Percentiles rank a stretch among this genome's conserved stretches.
phyloP scores from a whole-genome alignment of 495 filamentous ascomycete genomes.

The Lepidopterella palustris region DNA sequence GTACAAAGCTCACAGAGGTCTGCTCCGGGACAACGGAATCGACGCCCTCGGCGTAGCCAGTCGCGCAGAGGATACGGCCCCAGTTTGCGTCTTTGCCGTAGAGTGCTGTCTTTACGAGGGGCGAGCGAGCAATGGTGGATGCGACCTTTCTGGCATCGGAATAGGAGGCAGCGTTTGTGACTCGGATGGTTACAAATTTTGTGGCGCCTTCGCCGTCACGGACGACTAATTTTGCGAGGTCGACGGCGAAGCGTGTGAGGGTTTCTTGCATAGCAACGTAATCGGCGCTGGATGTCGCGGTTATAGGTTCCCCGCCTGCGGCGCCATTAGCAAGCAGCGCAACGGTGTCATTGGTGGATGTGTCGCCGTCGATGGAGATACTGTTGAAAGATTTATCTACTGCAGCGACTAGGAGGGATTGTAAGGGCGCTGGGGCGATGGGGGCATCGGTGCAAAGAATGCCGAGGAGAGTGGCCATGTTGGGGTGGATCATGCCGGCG shows the following conservation, averaged over 20 bases:
- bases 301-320: conserved; percentile 55
- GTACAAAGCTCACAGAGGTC: conserved; percentile 88
- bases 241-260: conserved; percentile 69
- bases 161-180: conserved; percentile 63
- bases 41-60: conserved; percentile 76
- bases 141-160: conserved; percentile 54
- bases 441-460: conserved; percentile 92
- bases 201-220: conserved; percentile 96
- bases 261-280: conserved; percentile 59
- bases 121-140: conserved; percentile 82
- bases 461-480: conserved; percentile 95
- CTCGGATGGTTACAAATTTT: conserved; percentile 93
- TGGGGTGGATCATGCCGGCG: conserved; percentile 98
- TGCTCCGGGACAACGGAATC: conserved; percentile 64
- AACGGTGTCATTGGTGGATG: conserved; percentile 93
- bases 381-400: conserved; percentile 89
- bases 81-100: conserved; percentile 98
- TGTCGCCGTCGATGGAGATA: conserved; percentile 95
- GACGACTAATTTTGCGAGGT: conserved; percentile 86
- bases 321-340: conserved; percentile 92
- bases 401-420: conserved; percentile 63
- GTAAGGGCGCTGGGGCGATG: conserved; percentile 61
- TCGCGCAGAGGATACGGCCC: conserved; percentile 93
- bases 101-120: conserved; percentile 92
- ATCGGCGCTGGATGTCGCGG: conserved; percentile 50